Percentiles rank a stretch among this genome's conserved stretches.
Evolutionary conservation across 768 basidiomycete genomes (phyloP).

Genomic region (Dendrothele bispora): DNA sequence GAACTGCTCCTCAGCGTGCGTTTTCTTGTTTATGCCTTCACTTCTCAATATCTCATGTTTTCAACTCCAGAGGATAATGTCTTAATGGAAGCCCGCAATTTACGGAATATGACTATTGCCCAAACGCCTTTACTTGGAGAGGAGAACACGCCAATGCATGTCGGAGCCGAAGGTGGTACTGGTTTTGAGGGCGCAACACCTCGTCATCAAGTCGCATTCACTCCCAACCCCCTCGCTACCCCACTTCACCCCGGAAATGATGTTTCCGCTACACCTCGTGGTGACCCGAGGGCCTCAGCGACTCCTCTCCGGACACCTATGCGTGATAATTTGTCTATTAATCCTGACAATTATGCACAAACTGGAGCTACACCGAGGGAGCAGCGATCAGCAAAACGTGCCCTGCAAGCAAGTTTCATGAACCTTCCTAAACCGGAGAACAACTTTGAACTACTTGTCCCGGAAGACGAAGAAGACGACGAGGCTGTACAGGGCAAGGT

Average conservation of each 20-base stretch:
- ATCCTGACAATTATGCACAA: conserved; percentile 58
- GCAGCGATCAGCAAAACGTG: conserved; percentile 70
- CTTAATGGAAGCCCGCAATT: conserved; percentile 90
- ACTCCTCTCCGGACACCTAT: conserved; percentile 95
- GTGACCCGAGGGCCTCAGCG: conserved; percentile 43
- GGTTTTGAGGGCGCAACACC: conserved; percentile 97
- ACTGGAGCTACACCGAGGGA: conserved; percentile 77
- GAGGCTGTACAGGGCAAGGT: conserved; percentile 18
- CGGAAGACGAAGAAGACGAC: conserved; percentile 74
- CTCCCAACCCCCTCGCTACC: conserved; percentile 94
- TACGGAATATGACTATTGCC: conserved; percentile 88
- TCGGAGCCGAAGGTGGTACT: conserved; percentile 70
- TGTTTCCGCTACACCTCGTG: conserved; percentile 56
- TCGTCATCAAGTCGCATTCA: conserved; percentile 85
- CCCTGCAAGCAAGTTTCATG: conserved; percentile 79
- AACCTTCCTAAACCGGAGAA: conserved; percentile 91
- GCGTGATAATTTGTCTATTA: conserved; percentile 90
- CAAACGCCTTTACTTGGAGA: conserved; percentile 97
- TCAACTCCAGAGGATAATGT: conserved; percentile 82
- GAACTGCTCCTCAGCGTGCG: conserved; percentile 92
- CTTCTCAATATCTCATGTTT: conserved; percentile 1
- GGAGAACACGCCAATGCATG: conserved; percentile 94
- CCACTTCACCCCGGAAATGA: conserved; percentile 57
- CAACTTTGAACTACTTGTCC: conserved; percentile 93
- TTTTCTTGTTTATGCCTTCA: conserved; percentile 15